A percentile compares a stretch with the other conserved stretches of the same genome.
phyloP scores from a whole-genome alignment of 768 basidiomycete genomes.

The Tremella fuciformis region DNA sequence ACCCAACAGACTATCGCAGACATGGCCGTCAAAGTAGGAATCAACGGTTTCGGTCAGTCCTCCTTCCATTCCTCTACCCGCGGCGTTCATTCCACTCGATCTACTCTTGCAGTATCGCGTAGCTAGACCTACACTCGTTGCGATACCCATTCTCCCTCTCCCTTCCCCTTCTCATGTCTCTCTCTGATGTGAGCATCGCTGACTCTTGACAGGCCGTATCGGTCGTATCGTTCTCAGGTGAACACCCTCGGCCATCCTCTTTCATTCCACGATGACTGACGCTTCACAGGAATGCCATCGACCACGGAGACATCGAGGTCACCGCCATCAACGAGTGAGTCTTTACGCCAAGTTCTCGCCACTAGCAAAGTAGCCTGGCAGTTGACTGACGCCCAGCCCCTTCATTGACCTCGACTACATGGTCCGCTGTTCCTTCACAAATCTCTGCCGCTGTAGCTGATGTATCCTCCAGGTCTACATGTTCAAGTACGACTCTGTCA shows the following conservation, averaged over 20 bases:
- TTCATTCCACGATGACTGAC: background rate
- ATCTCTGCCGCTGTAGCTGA: background rate
- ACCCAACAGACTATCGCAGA: slow-evolving; percentile 14
- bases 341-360: too few relatives aligned
- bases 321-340: slow-evolving; percentile 92
- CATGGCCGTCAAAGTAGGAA: slow-evolving; percentile 79
- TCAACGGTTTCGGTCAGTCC: slow-evolving; percentile 74
- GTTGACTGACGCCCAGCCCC: slow-evolving; percentile 60
- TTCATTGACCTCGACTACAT: slow-evolving; percentile 98
- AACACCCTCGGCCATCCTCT: background rate
- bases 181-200: background rate
- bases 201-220: slow-evolving; percentile 75
- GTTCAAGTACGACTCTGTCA: slow-evolving; percentile 50
- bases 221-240: slow-evolving; percentile 83
- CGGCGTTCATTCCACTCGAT: background rate
- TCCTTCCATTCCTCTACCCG: slow-evolving; percentile 12
- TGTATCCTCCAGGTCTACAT: slow-evolving; percentile 39
- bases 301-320: slow-evolving; percentile 71
- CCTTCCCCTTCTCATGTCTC: background rate
- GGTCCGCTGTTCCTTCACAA: slow-evolving; percentile 57
- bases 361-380: too few relatives aligned
- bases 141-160: slow-evolving; percentile 5
- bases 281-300: slow-evolving; percentile 73
- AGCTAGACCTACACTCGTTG: too few relatives aligned
- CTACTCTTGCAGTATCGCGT: background rate